Evolutionary conservation across 192 early-diverging fungal genomes (phyloP), one percentile per base, ranked within the genome.

Genomic region (Coemansia sp.): DNA sequence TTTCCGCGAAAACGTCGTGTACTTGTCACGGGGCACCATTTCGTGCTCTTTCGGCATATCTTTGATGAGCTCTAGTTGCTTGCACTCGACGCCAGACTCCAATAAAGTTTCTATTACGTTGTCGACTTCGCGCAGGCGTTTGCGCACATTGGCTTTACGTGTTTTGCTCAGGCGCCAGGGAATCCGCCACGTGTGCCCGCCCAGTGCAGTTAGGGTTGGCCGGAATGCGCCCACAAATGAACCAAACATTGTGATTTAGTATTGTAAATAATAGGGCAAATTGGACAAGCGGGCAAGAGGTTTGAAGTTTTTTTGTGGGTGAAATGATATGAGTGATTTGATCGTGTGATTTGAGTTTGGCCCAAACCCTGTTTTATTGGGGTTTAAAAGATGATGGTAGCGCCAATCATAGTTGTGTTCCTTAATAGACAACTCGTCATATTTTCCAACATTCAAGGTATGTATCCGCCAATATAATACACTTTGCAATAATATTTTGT

Each of bases 61-160:
- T 40, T 85, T 70, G 28, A 82, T 80, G 50, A 84, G 72, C 6
- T 86, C 84, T 57, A 93, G 81, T 56, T 89, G 89, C 61, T 88
- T 88, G 71, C 88, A 89, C 50, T 86, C 61, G 20, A 93, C 88
- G 17, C 92, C 92, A 0, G 92, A 90, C 20, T 79, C 80, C 1
- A 78, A 60, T 26, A 93, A 82, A 7, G 86, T 84, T 23, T 83
- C 84, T 57, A 93, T 84, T 14, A 93, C 92, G 38, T 84, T 70
- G 74, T 93, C 92, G 0, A 90, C 92, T 5, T 87, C 88, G 64
- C 83, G 89, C 60, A 93, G 82, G 20, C 92, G 86, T 85, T 93
- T 92, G 66, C 92, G 87, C 26, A 92, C 88, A 70, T 93, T 93
- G 57, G 88, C 90, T 61, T 93, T 93, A 58, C 91, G 86, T 12